A percentile compares a stretch with the other conserved stretches of the same genome.
These are phyloP conservation scores for Phytophthora parvispora DNA, from an alignment of 352 stramenopile species.

Conservation along the genomic window DNA sequence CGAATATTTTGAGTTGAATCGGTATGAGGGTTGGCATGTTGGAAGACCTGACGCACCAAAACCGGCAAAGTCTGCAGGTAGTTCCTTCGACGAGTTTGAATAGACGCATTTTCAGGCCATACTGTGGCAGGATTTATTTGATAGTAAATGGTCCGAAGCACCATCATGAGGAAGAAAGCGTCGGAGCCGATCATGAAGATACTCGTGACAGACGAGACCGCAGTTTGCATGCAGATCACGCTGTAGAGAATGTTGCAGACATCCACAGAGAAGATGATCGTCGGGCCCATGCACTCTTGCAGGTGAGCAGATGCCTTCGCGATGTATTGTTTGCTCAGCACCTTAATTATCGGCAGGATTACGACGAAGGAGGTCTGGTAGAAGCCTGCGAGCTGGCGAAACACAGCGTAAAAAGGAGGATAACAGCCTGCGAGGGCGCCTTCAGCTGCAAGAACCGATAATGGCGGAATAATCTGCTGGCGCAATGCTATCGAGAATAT, in stretches of 20 bases:
- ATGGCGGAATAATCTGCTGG: neutral
- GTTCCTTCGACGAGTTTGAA: neutral
- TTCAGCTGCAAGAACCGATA: neutral
- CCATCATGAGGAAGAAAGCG: conserved; percentile 7
- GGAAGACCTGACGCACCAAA: neutral
- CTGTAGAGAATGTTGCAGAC: conserved; percentile 41
- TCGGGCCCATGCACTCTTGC: conserved; percentile 20
- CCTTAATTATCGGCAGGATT: conserved; percentile 17
- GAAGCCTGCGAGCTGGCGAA: conserved; percentile 5
- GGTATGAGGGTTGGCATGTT: neutral
- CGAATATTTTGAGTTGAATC: neutral
- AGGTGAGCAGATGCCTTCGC: conserved; percentile 7
- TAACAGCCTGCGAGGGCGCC: conserved; percentile 6
- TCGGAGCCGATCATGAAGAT: conserved; percentile 22
- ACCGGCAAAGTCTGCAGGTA: neutral
- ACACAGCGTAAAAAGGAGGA: conserved; percentile 16
- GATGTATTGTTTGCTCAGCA: conserved; percentile 22
- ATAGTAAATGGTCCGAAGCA: neutral
- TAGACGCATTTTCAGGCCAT: neutral
- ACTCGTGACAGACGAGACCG: conserved; percentile 13
- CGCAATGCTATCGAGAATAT: neutral
- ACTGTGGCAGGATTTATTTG: neutral
- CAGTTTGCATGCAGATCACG: conserved; percentile 33
- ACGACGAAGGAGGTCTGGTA: conserved; percentile 17
- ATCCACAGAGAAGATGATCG: conserved; percentile 38